Base-by-base conservation (phyloP, 2,329 filamentous ascomycete genomes). In the Phyllosticta capitalensis region DNA sequence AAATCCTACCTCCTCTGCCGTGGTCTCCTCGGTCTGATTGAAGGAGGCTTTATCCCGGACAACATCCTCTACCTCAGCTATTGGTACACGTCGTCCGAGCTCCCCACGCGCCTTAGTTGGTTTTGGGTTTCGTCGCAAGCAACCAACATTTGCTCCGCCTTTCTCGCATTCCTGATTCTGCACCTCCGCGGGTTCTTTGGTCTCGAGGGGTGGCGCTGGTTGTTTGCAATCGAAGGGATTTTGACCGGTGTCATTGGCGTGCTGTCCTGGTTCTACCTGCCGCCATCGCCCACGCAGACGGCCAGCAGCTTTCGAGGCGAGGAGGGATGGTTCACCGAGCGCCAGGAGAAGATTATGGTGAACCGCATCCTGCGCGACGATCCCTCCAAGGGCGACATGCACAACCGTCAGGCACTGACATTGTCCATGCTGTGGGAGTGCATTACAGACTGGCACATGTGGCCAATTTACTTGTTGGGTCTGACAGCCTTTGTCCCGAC, bases 71-170 rank as follows among this genome's bases (percentile, higher is more conserved):
- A 86, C 71, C 76, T 90, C 5, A 85, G 83, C 3, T 91, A 91
- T 70, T 92, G 87, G 72, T 92, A 90, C 74, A 90, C 83, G 52
- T 83, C 83, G 0, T 79, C 79, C 56, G 88, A 91, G 68, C 75
- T 92, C 0, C 86, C 87, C 0, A 79, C 81, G 10, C 81, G 88
- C 1, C 73, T 91, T 19, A 82, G 83, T 64, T 83, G 79, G 66
- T 90, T 90, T 73, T 91, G 87, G 88, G 83, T 83, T 0, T 80
- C 85, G 0, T 83, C 87, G 12, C 80, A 81, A 60, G 76, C 76
- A 0, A 81, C 81, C 0, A 76, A 80, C 49, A 82, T 85, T 30
- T 65, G 80, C 3, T 77, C 81, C 0, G 81, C 83, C 1, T 83
- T 84, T 63, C 68, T 83, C 6, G 81, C 81, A 0, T 82, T 77